phyloP scores from a whole-genome alignment of 768 basidiomycete genomes.

The Austroboletus eburneus region DNA sequence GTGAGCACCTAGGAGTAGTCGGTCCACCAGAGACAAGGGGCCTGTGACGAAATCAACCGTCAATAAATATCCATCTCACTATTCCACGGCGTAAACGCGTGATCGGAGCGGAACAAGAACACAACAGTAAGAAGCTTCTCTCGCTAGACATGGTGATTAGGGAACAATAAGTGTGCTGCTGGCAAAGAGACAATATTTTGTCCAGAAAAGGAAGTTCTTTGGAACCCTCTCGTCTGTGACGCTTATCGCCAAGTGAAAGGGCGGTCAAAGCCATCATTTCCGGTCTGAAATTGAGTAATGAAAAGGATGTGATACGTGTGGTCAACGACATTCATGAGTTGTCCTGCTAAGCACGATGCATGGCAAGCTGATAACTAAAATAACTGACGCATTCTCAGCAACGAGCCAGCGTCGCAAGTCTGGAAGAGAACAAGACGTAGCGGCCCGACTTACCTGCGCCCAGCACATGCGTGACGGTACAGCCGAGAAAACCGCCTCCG shows the following conservation, averaged over 20 bases:
- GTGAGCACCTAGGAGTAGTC: slow-evolving; percentile 1
- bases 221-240: no score
- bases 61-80: slow-evolving; percentile 11
- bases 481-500: no score
- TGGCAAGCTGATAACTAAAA: background rate
- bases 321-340: no score
- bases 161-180: slow-evolving; percentile 13
- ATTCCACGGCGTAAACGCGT: background rate
- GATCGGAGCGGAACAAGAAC: background rate
- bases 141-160: no score
- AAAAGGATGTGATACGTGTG: no score
- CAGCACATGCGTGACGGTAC: no score
- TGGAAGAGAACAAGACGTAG: no score
- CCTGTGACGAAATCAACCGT: background rate
- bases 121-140: slow-evolving; percentile 25
- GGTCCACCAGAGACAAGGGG: slow-evolving; percentile 22
- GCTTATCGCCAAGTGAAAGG: background rate
- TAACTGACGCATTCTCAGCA: background rate
- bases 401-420: slow-evolving; percentile 1
- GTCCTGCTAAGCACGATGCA: no score
- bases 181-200: slow-evolving; percentile 14
- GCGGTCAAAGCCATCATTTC: no score
- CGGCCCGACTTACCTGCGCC: no score
- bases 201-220: slow-evolving; percentile 24
- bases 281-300: no score